Evolutionary conservation across 1,284 basidiomycete genomes (phyloP).

Genomic region (Trametes pubescens): DNA sequence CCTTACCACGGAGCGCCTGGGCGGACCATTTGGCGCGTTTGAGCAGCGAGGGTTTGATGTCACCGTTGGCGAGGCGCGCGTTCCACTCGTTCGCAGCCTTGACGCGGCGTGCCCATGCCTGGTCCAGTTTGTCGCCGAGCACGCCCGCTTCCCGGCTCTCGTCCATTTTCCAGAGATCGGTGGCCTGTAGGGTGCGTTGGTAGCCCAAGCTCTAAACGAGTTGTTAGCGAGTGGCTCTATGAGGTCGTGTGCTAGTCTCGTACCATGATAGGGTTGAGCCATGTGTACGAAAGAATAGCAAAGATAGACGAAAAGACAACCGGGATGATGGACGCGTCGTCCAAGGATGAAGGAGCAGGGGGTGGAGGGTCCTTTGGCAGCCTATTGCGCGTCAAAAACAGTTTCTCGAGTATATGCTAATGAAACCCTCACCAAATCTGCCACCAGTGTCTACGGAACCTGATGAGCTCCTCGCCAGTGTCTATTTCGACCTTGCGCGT

Average conservation of each 20-base stretch:
- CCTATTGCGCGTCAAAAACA: conserved; percentile 46
- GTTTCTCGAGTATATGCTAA: neutral
- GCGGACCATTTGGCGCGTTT: conserved; percentile 57
- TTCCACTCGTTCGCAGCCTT: conserved; percentile 64
- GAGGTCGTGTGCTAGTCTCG: conserved; percentile 22
- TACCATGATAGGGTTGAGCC: conserved; percentile 78
- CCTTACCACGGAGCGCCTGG: conserved; percentile 41
- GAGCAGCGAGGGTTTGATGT: conserved; percentile 50
- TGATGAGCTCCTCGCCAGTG: conserved; percentile 52
- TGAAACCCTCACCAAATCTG: conserved; percentile 48
- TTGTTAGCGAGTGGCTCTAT: neutral
- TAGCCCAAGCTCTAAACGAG: conserved; percentile 60
- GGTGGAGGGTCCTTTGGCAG: conserved; percentile 66
- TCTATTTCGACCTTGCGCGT: conserved; percentile 52
- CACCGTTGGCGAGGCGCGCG: conserved; percentile 54
- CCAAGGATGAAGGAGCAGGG: conserved; percentile 62
- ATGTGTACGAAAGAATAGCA: conserved; percentile 66
- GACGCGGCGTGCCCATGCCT: conserved; percentile 57
- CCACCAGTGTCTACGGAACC: conserved; percentile 58
- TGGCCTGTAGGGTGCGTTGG: conserved; percentile 75
- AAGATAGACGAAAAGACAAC: conserved; percentile 64
- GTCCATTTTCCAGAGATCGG: conserved; percentile 79
- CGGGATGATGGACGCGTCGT: conserved; percentile 67
- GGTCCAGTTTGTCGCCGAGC: conserved; percentile 59
- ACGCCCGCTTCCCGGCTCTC: conserved; percentile 55